These are phyloP conservation scores for Liriodendron chinense DNA, from an alignment of 164 flowering plant species.

Conservation along the genomic window DNA sequence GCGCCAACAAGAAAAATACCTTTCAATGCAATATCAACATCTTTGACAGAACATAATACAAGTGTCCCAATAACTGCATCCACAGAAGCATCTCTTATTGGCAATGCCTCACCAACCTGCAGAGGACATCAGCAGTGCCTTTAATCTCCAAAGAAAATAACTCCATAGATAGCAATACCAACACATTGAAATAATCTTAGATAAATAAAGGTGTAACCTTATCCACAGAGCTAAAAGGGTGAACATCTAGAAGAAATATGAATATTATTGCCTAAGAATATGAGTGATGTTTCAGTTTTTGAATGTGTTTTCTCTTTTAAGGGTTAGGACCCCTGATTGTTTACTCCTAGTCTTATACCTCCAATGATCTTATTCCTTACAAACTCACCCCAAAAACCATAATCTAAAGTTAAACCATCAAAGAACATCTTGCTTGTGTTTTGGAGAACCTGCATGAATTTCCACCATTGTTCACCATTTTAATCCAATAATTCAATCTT, in stretches of 20 bases:
- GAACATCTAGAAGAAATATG: neutral
- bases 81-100: constrained; percentile 63
- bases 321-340: neutral
- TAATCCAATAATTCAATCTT: too few relatives aligned
- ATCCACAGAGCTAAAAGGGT: neutral
- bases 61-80: constrained; percentile 95
- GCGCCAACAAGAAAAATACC: constrained; percentile 35
- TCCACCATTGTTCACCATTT: too few relatives aligned
- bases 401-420: neutral
- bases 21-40: constrained; percentile 56
- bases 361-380: neutral
- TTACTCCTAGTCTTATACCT: neutral
- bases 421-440: too few relatives aligned
- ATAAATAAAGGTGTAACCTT: neutral
- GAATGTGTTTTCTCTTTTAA: neutral
- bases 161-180: neutral
- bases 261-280: too few relatives aligned
- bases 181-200: neutral
- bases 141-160: neutral
- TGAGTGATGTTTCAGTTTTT: neutral
- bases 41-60: constrained; percentile 78
- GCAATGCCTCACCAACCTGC: constrained; percentile 87
- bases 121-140: constrained; percentile 12
- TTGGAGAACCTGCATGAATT: too few relatives aligned
- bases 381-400: neutral